Evolutionary conservation across 768 basidiomycete genomes (phyloP), one percentile per base, ranked within the genome.

Genomic region (Scleroderma bovista): DNA sequence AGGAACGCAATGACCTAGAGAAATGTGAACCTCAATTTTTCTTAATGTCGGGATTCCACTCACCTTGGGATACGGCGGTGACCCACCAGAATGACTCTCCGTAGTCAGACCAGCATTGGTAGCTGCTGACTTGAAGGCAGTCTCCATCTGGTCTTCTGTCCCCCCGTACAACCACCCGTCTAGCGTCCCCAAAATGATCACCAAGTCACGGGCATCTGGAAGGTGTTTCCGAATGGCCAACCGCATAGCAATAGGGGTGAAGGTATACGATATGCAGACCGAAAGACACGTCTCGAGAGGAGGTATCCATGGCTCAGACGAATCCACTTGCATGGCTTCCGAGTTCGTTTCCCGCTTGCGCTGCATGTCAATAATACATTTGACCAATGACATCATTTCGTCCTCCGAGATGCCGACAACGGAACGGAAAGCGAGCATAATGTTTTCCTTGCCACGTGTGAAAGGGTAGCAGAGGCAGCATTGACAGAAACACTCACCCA

Each of bases 351-450:
- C 52, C 23, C 31, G 47, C 44, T 51, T 60, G 17, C 66, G 71
- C 51, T 77, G 70, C 16, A 61, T 64, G 10, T 63, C 64, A 13
- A 77, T 62, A 17, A 84, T 72, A 13, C 62, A 56, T 40, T 69
- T 70, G 3, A 88, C 70, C 3, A 74, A 67, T 26, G 75, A 72
- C 20, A 87, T 71, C 34, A 90, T 61, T 53, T 88, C 83, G 15
- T 69, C 58, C 62, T 91, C 88, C 2, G 82, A 69, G 50, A 92
- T 57, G 61, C 92, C 88, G 6, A 70, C 59, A 17, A 90, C 80
- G 2, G 60, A 68, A 3, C 68, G 64, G 43, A 89, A 65, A 29
- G 84, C 75, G 12, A 80, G 56, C 51, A 75, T 60, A 38, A 87
- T 71, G 32, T 63, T 69, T 56, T 67, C 67, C 65, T 67, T 47